Evolutionary conservation across 768 basidiomycete species (phyloP), one percentile per base, ranked within the genome.

Genomic region (Hypsizygus marmoreus): DNA sequence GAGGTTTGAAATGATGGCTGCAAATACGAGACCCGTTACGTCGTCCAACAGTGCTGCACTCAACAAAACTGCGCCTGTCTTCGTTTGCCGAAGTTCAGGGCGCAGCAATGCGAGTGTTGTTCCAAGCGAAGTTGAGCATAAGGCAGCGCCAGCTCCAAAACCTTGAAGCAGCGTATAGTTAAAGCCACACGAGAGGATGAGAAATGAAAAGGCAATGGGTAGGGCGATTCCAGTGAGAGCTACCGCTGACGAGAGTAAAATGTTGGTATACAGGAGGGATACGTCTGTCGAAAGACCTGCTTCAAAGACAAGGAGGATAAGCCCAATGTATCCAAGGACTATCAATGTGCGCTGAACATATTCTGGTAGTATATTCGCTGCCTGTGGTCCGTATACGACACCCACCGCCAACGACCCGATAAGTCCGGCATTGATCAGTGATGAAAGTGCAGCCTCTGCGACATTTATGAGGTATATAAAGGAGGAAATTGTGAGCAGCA

Each of bases 21-120:
- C 74, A 25, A 86, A 74, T 19, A 85, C 72, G 4, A 86, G 73
- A 0, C 81, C 82, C 12, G 80, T 67, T 7, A 85, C 71, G 58
- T 88, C 84, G 62, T 88, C 84, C 35, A 84, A 67, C 10, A 86
- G 65, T 0, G 86, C 86, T 1, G 83, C 83, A 38, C 74, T 76
- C 49, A 81, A 67, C 12, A 88, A 63, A 0, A 84, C 73, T 2
- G 77, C 75, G 0, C 84, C 83, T 0, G 81, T 71, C 36, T 73
- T 68, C 2, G 76, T 82, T 28, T 65, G 65, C 19, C 71, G 66
- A 23, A 82, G 60, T 20, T 73, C 66, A 20, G 73, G 66, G n/a
- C 67, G 71, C 22, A 87, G 68, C 11, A 86, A 70, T 12, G 76
- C 71, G n/a, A 87, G 71, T 0, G 82, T 84, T 22, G 85, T 88